These are phyloP conservation scores for Citrullus colocynthis DNA, from an alignment of 306 rosid genomes.

Conservation along the genomic window DNA sequence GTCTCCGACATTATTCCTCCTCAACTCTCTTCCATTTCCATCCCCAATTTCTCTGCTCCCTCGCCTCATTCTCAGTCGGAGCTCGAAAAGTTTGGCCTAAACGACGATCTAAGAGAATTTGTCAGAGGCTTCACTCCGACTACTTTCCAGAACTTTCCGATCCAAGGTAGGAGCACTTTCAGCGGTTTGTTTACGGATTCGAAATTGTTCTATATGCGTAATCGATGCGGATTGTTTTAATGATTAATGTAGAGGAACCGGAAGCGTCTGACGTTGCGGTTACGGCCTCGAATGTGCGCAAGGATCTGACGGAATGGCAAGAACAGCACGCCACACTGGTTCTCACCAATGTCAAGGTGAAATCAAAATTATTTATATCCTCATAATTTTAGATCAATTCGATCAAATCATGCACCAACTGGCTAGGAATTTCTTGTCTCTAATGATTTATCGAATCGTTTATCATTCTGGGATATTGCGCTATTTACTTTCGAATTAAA, in stretches of 20 bases:
- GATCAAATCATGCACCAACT: neutral
- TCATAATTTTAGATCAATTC: neutral
- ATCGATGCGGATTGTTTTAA: constrained; percentile 1
- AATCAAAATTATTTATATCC: neutral
- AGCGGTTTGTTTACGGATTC: neutral
- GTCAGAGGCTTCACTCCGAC: constrained; percentile 80
- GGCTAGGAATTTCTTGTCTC: neutral
- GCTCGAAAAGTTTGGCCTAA: constrained; percentile 49
- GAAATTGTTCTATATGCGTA: neutral
- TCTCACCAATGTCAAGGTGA: constrained; percentile 78
- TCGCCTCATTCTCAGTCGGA: constrained; percentile 30
- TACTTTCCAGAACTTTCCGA: constrained; percentile 71
- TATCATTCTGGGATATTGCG: neutral
- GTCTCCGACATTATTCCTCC: constrained; percentile 68
- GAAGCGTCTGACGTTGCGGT: constrained; percentile 48
- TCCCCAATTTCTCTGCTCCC: constrained; percentile 16
- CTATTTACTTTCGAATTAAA: neutral
- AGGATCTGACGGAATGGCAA: constrained; percentile 94
- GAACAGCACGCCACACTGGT: constrained; percentile 90
- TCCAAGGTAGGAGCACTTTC: constrained; percentile 38
- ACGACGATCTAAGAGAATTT: constrained; percentile 75
- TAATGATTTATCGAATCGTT: neutral
- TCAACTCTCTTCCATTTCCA: constrained; percentile 39
- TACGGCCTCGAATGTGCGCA: constrained; percentile 63
- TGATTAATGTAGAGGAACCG: constrained; percentile 46